Evolutionary conservation across 805 yeast species (phyloP), one percentile per base, ranked within the genome.

Genomic region (Starmera caribaea): DNA sequence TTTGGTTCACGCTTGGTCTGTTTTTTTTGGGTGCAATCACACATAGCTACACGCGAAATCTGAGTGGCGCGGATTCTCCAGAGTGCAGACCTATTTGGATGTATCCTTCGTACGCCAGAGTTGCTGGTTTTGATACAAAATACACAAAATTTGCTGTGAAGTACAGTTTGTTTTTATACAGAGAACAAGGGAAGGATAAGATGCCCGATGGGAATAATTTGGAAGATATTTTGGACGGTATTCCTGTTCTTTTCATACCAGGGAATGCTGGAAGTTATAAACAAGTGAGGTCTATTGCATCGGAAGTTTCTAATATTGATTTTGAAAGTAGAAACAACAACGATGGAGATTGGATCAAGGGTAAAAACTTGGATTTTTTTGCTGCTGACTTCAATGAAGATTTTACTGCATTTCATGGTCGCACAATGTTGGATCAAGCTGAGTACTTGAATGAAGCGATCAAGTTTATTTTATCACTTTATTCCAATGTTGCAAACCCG

Each of bases 251-350:
- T 13, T 92, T 92, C 58, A 82, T 94, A 32, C 98, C 98, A 1
- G 99, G 99, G 1, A 92, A 94, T 55, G 98, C 98, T 0, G 99
- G 99, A 1, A 81, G 94, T 41, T 88, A 76, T 58, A 74, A 77
- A 47, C 99, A 92, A 59, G 95, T 76, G 9, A 67, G 98, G 38
- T 85, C 96, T 1, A 73, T 90, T n/a, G 97, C 97, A 1, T 79
- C 97, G 1, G 82, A 81, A 47, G 66, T 84, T 17, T 72, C 96
- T 2, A 68, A 69, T 33, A 49, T 73, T 4, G 80, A 65, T 48
- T 70, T 64, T 46, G 70, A 71, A 3, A 57, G 54, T 38, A 35
- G 46, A 45, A 30, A 44, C 45, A 21, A 21, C 26, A 21, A 21
- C 26, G 11, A 47, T 52, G 30, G 48, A 55, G 40, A 52, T 57